These are phyloP conservation scores for Senna siamea DNA, from an alignment of 306 rosid genomes.

Conservation along the genomic window DNA sequence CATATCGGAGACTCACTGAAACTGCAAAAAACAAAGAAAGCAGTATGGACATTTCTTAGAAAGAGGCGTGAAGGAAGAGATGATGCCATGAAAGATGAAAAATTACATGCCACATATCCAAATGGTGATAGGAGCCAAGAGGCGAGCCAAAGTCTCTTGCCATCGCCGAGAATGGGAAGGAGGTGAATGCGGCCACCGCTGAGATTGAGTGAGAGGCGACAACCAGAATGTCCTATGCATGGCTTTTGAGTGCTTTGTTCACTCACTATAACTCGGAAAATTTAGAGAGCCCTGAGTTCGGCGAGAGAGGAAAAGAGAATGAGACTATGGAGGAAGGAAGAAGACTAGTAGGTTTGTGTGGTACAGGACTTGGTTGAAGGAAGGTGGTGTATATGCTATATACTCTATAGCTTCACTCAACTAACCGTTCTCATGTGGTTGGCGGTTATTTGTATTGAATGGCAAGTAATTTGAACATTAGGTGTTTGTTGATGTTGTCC, in stretches of 20 bases:
- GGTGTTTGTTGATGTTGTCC: constrained; percentile 19
- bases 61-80: constrained; percentile 6
- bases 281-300: background rate
- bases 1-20: constrained; percentile 58
- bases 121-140: constrained; percentile 53
- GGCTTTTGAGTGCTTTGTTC: background rate
- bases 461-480: constrained; percentile 46
- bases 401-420: constrained; percentile 20
- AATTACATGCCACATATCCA: constrained; percentile 86
- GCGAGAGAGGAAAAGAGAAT: no score
- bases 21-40: constrained; percentile 48
- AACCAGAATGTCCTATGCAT: constrained; percentile 42
- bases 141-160: constrained; percentile 46
- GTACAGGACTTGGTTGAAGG: background rate
- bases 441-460: constrained; percentile 46
- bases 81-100: constrained; percentile 39
- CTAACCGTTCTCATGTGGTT: constrained; percentile 38
- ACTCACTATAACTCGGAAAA: background rate
- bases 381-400: background rate
- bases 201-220: background rate
- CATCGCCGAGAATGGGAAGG: constrained; percentile 35
- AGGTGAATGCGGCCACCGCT: background rate
- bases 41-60: constrained; percentile 37
- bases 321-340: background rate
- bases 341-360: constrained; percentile 48